Evolutionary conservation across 768 basidiomycete species (phyloP).

Genomic region (Mrakia hoshinonis): DNA sequence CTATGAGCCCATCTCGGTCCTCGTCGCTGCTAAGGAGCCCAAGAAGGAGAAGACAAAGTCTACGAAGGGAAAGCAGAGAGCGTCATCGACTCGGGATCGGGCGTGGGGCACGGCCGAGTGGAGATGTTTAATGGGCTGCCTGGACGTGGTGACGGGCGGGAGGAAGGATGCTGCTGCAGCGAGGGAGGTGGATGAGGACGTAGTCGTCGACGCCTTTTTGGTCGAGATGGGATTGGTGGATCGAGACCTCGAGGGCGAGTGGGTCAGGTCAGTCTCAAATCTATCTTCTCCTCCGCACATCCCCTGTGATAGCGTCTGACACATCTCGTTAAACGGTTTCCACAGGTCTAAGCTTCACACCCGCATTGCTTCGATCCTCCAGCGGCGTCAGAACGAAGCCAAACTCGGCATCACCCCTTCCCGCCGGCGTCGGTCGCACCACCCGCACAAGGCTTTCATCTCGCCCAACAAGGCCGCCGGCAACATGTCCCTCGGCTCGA

Average conservation of each 20-base stretch:
- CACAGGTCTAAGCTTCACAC: conserved; percentile 14
- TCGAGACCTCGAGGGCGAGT: conserved; percentile 12
- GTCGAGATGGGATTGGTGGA: background rate
- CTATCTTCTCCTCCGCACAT: background rate
- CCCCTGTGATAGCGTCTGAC: background rate
- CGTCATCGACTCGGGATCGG: background rate
- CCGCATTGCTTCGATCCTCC: conserved; percentile 18
- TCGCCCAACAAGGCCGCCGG: conserved; percentile 14
- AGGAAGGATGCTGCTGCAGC: background rate
- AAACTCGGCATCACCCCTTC: background rate
- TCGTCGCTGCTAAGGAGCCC: background rate
- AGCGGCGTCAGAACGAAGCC: conserved; percentile 10
- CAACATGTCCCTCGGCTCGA: conserved; percentile 11
- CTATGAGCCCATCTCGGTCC: background rate
- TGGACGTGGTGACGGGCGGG: conserved; percentile 3
- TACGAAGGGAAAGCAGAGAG: background rate
- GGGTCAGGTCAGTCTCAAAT: conserved; percentile 3
- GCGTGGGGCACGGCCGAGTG: conserved; percentile 21
- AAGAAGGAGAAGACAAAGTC: background rate
- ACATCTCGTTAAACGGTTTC: no score
- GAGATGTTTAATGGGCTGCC: conserved; percentile 18
- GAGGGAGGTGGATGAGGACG: background rate
- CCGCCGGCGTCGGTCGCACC: conserved; percentile 19
- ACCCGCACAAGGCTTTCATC: conserved; percentile 15
- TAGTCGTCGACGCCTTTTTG: background rate